Evolutionary conservation across 768 basidiomycete species (phyloP), one percentile per base, ranked within the genome.

Genomic region (Mycena alexandri): DNA sequence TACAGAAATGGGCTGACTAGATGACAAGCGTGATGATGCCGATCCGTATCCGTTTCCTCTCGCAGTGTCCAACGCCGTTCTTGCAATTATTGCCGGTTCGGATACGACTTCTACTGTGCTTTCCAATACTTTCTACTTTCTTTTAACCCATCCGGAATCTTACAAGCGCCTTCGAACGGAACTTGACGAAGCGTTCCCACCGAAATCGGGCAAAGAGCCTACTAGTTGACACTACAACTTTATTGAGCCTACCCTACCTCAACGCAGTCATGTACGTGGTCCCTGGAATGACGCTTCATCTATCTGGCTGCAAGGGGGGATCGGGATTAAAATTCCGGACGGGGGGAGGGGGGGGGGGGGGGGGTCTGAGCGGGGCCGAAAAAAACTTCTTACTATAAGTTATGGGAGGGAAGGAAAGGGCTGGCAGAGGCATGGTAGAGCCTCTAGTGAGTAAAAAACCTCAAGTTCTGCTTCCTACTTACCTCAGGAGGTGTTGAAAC

Each of bases 101-200:
- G 86, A 87, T 68, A 87, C 86, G 2, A 81, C 82, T 19, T 78
- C 83, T 8, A 78, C 78, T 6, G 79, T 78, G 1, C 70, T 87
- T 7, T 77, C 70, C 50, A 81, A 76, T 53, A 65, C 80, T 1
- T 75, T 87, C 52, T 86, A 76, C 61, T 78, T 76, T 62, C 72
- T 87, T 3, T 71, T 85, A 13, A 70, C 74, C 12, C 75, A 86
- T 65, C 83, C 81, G 2, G 74, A 73, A 1, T 72, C 73, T 36
- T 80, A 80, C 50, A 67, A 66, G 10, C 81, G 77, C 12, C 75
- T 86, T 38, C 80, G 77, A 65, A 75, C 73, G 12, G 86, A 87
- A 59, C 65, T 87, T 2, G 85, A 87, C 63, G 46, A 68, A 16
- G 44, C 38, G 7, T 67, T 67, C 42, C 65, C 66, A 9, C 44